Percentiles rank a stretch among this genome's conserved stretches.
Conservation (phyloP, 23 red algal genomes). For the Gracilaria gracilis region DNA sequence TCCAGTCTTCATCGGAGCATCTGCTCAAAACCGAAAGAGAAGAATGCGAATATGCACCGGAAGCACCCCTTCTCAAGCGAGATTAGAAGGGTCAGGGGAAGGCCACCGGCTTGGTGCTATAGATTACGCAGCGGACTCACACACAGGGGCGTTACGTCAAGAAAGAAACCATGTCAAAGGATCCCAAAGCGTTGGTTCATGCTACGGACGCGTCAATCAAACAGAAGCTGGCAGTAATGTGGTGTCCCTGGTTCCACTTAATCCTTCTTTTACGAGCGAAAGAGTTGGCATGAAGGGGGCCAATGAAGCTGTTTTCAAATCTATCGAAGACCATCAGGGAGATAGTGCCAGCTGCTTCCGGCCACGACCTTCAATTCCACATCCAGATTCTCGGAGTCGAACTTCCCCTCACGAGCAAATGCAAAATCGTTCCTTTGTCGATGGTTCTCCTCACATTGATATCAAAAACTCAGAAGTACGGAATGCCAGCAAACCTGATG, state of each 20-base stretch:
- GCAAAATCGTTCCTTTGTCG: slow-evolving; percentile 7
- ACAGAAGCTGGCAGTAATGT: slow-evolving; percentile 28
- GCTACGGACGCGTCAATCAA: slow-evolving; percentile 21
- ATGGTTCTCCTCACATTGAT: slow-evolving; percentile 3
- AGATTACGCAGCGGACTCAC: slow-evolving; percentile 16
- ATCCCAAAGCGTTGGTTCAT: slow-evolving; percentile 32
- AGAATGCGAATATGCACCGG: slow-evolving; percentile 41
- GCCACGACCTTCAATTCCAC: neutral
- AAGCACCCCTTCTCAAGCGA: slow-evolving; percentile 14
- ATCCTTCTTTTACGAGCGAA: slow-evolving; percentile 71
- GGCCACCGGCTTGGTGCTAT: neutral
- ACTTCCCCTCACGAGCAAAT: slow-evolving; percentile 10
- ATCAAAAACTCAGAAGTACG: neutral
- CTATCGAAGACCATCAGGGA: slow-evolving; percentile 64
- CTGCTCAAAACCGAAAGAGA: slow-evolving; percentile 9
- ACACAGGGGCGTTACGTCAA: neutral
- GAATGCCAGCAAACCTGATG: slow-evolving; percentile 13
- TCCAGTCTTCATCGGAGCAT: slow-evolving; percentile 35
- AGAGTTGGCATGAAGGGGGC: slow-evolving; percentile 14
- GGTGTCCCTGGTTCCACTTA: slow-evolving; percentile 18
- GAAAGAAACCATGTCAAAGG: neutral
- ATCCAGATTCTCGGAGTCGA: slow-evolving; percentile 33
- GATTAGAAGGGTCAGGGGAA: neutral
- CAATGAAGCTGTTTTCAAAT: neutral
- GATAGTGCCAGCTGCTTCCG: slow-evolving; percentile 70